Conservation (phyloP, 805 yeast species). For the Ogataea henricii region DNA sequence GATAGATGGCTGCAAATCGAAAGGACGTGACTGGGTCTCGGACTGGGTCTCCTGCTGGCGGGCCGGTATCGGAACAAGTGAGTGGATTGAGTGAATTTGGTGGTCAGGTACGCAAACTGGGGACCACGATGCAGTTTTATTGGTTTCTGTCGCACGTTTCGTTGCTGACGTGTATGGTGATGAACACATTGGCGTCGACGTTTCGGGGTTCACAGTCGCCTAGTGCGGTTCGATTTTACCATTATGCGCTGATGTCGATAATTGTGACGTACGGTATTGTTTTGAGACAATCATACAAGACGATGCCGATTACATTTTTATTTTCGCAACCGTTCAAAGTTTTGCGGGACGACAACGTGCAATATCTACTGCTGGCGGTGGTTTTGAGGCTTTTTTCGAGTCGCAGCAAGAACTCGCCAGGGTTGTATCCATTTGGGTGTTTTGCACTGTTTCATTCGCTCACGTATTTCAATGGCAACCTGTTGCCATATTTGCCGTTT, state of each 20-base stretch:
- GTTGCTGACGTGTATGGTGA: constrained; percentile 45
- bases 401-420: constrained; percentile 35
- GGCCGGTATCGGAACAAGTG: neutral
- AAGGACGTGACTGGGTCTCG: neutral
- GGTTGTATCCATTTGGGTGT: constrained; percentile 59
- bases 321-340: constrained; percentile 33
- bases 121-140: constrained; percentile 59
- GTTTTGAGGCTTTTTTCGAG: constrained; percentile 38
- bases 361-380: constrained; percentile 53
- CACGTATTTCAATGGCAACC: constrained; percentile 54
- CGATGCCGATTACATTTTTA: constrained; percentile 34
- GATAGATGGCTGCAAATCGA: constrained; percentile 4
- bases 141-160: constrained; percentile 69
- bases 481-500: constrained; percentile 53
- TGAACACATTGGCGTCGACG: constrained; percentile 44
- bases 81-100: neutral
- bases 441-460: constrained; percentile 67
- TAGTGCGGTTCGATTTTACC: constrained; percentile 39
- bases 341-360: constrained; percentile 60
- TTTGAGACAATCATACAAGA: constrained; percentile 56
- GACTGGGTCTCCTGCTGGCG: neutral
- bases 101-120: constrained; percentile 16
- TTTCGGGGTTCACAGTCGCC: constrained; percentile 36
- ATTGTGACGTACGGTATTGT: constrained; percentile 65
- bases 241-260: constrained; percentile 49